Conservation (phyloP, 2,329 filamentous ascomycete species). For the Onygenales sp. region DNA sequence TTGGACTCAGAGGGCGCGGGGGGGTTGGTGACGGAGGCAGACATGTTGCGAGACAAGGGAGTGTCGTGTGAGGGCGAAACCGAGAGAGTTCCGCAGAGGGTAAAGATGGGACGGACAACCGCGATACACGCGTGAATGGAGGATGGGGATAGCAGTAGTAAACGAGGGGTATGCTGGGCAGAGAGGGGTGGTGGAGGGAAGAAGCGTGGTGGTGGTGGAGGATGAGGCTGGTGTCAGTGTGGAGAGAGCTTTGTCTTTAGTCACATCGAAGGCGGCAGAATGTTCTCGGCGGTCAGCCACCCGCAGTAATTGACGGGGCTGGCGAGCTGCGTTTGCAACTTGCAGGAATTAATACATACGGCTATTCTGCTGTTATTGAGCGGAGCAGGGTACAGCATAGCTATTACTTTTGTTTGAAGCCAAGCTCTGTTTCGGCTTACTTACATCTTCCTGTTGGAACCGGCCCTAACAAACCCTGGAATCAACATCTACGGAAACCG, state of each 20-base stretch:
- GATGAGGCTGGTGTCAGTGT: background rate
- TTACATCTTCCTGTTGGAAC: too few relatives aligned
- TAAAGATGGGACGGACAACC: slow-evolving; percentile 6
- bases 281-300: background rate
- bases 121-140: slow-evolving; percentile 4
- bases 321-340: too few relatives aligned
- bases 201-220: slow-evolving; percentile 11
- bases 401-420: too few relatives aligned
- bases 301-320: too few relatives aligned
- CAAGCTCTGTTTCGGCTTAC: too few relatives aligned
- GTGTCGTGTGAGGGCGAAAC: slow-evolving; percentile 11
- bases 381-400: too few relatives aligned
- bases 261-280: background rate
- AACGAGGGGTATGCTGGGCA: background rate
- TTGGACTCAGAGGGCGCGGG: slow-evolving; percentile 56
- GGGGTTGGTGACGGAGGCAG: slow-evolving; percentile 54
- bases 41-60: slow-evolving; percentile 39
- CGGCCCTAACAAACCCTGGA: too few relatives aligned
- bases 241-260: background rate
- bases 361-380: too few relatives aligned
- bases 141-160: background rate
- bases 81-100: slow-evolving; percentile 2
- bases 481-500: too few relatives aligned
- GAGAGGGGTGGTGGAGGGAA: slow-evolving; percentile 1
- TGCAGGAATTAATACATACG: too few relatives aligned